These are phyloP conservation scores for Penicillium sumatraense DNA, from an alignment of 2,329 filamentous ascomycete genomes.

Conservation along the genomic window DNA sequence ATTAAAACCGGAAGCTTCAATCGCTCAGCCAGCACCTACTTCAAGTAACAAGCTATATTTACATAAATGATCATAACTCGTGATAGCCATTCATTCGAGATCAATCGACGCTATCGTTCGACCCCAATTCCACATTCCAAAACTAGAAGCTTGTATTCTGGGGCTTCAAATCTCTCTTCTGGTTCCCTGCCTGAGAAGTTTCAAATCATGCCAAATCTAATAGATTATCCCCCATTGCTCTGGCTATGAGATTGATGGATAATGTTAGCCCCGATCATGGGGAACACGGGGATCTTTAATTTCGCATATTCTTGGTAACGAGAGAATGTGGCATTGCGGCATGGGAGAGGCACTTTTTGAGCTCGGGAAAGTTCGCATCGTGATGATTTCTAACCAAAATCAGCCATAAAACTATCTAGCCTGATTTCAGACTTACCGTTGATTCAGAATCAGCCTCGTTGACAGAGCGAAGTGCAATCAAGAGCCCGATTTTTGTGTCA, in stretches of 20 bases:
- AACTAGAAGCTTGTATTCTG: no score
- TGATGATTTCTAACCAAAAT: not conserved
- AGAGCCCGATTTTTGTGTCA: constrained; percentile 11
- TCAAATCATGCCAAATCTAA: not conserved
- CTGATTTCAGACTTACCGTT: not conserved
- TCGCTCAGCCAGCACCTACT: no score
- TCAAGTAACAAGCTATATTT: not conserved
- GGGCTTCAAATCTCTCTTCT: no score
- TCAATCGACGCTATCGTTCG: no score
- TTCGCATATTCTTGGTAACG: not conserved
- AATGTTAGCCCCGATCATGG: not conserved
- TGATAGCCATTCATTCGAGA: not conserved
- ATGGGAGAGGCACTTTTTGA: not conserved
- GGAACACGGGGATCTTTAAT: not conserved
- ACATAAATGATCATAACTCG: not conserved
- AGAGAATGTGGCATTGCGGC: not conserved
- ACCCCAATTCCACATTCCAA: no score
- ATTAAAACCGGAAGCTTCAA: not conserved
- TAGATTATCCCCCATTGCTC: not conserved
- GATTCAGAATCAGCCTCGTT: not conserved
- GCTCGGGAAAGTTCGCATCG: not conserved
- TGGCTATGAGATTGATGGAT: not conserved
- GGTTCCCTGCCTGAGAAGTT: no score
- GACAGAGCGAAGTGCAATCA: constrained; percentile 3
- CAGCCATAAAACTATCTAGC: not conserved